Evolutionary conservation across 2,329 filamentous ascomycete genomes (phyloP), one percentile per base, ranked within the genome.

Genomic region (Ambrosiella xylebori): DNA sequence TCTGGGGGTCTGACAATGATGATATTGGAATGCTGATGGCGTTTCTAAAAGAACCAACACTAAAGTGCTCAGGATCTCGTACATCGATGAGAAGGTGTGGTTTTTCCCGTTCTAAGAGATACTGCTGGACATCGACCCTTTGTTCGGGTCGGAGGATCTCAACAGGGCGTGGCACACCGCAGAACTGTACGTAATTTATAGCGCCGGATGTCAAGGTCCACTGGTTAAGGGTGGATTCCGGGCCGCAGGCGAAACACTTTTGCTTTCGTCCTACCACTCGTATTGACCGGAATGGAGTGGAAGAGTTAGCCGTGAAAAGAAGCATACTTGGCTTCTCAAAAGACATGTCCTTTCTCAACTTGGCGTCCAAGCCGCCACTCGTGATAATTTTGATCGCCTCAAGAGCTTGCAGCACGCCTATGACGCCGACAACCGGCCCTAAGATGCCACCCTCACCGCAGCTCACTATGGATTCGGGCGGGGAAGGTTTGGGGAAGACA

Each of bases 371-470:
- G 13, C 67, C 65, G 1, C 36, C 55, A 15, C 55, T 57, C 0
- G 80, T 76, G 13, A 96, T 76, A n/a, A 96, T 69, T 67, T 94
- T 93, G 65, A 97, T 82, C 0, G 88, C 82, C 70, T 97, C 89
- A 1, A 95, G 73, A 0, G 93, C 91, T 71, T 97, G 93, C 58
- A 97, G 71, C 0, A 95, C 83, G 7, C 93, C 93, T 88, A 98
- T 96, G 0, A 82, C 77, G 0, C 93, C 93, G 0, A 98, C 93
- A 0, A 96, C 89, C 0, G 93, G 90, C 0, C 93, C 93, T 1
- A 98, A 66, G 7, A 98, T 89, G 0, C 93, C 93, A 8, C 90
- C 91, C 67, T 98, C 93, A 45, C 90, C 88, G 65, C 93, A 98
- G 61, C 84, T 88, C 1, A 88, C 76, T 0, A 96, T 84, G 59